Evolutionary conservation across 2,329 filamentous ascomycete genomes (phyloP), one percentile per base, ranked within the genome.

Genomic region (Huntiella abstrusa): DNA sequence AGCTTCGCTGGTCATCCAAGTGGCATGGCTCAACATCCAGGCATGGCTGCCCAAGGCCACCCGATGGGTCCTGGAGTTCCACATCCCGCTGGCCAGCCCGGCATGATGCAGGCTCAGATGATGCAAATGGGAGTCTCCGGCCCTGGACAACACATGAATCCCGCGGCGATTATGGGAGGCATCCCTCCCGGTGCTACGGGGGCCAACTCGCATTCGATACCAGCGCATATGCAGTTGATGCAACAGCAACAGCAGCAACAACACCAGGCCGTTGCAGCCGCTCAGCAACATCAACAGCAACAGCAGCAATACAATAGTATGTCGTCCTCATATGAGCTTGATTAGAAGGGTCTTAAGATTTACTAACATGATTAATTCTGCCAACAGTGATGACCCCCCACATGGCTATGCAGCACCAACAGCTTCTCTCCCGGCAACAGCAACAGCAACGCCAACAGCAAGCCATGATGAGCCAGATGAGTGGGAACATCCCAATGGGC

Each of bases 61-160:
- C 75, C 75, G 51, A 73, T 76, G 65, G 70, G 66, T 13, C 70
- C 69, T 7, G 71, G 70, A 46, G 75, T 76, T 70, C 70, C 68
- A 56, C 79, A 80, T 44, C 81, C 79, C 54, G 76, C 75, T 45
- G 79, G 73, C 54, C 78, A 82, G 57, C 70, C 68, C 22, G 70
- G 64, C 51, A 70, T 68, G 35, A 77, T 80, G 60, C 72, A 72
- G 54, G 80, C 81, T 59, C 80, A 83, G 60, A 69, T 77, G 54
- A 63, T 73, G 62, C 79, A 82, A 54, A 81, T 83, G 65, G 77
- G 73, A 51, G 80, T 80, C 22, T 82, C 81, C 49, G 47, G 47
- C 11, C 79, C 81, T 15, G 77, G 75, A 53, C 74, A 72, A 51
- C 80, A 83, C 58, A 77, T 83, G 53, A 83, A 76, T 58, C 78